Conservation (phyloP, 2,329 filamentous ascomycete genomes). For the Colletotrichum brevisporum region DNA sequence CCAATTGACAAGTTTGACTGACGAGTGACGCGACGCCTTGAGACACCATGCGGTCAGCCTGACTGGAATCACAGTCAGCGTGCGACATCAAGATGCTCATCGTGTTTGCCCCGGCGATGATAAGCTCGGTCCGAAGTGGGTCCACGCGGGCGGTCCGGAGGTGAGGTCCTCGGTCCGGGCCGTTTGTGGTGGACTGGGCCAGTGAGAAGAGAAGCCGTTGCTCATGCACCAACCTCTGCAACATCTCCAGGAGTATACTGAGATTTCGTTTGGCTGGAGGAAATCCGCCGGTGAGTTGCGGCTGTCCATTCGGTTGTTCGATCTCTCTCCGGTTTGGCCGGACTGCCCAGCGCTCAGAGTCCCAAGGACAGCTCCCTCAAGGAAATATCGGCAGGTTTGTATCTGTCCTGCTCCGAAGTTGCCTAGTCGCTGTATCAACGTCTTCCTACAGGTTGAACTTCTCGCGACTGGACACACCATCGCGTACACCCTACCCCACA, state of each 20-base stretch:
- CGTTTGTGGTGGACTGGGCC: too few species aligned
- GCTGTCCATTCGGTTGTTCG: too few species aligned
- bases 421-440: neutral
- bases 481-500: neutral
- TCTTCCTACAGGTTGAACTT: neutral
- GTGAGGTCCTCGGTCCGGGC: conserved; percentile 20
- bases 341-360: neutral
- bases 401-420: neutral
- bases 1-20: too few species aligned
- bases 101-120: neutral
- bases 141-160: neutral
- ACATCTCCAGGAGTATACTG: neutral
- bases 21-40: too few species aligned
- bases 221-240: neutral
- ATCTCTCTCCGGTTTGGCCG: neutral
- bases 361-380: neutral
- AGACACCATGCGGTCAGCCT: too few species aligned
- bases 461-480: neutral
- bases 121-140: conserved; percentile 19
- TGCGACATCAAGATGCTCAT: too few species aligned
- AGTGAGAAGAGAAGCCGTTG: neutral
- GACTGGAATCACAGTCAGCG: too few species aligned
- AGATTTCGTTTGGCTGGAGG: fast-evolving
- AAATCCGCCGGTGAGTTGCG: neutral
- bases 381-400: neutral